Conservation (phyloP, 1,284 basidiomycete genomes). For the Singerocomus inundabilis region DNA sequence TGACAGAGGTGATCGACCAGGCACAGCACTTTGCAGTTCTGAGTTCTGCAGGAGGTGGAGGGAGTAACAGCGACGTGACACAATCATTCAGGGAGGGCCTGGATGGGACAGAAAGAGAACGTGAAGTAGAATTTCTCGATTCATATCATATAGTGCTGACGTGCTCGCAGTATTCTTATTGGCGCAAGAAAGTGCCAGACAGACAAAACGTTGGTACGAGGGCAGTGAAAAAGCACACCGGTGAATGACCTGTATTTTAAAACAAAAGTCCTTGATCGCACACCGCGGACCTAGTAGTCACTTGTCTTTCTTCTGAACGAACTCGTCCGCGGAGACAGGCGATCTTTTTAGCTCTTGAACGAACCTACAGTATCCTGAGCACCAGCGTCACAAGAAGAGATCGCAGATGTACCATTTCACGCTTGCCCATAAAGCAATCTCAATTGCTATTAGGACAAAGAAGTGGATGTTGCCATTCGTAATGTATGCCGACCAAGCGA, state of each 20-base stretch:
- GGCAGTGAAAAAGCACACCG: slow-evolving; percentile 54
- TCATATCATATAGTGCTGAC: slow-evolving; percentile 3
- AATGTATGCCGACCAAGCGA: slow-evolving; percentile 51
- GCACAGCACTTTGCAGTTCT: slow-evolving; percentile 86
- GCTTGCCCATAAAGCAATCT: slow-evolving; percentile 68
- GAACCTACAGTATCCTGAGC: slow-evolving; percentile 41
- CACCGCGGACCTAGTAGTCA: slow-evolving; percentile 15
- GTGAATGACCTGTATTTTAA: slow-evolving; percentile 28
- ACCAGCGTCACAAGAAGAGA: not conserved
- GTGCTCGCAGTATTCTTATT: slow-evolving; percentile 68
- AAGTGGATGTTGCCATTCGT: slow-evolving; percentile 65
- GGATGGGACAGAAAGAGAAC: slow-evolving; percentile 82
- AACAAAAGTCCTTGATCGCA: not conserved
- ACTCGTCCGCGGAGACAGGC: slow-evolving; percentile 19
- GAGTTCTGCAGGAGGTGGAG: slow-evolving; percentile 53
- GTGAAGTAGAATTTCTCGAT: slow-evolving; percentile 44
- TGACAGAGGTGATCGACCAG: slow-evolving; percentile 83
- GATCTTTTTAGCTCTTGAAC: slow-evolving; percentile 48
- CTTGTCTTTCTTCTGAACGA: slow-evolving; percentile 27
- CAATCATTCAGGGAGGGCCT: slow-evolving; percentile 85
- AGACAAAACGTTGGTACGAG: slow-evolving; percentile 83
- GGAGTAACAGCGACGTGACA: slow-evolving; percentile 55
- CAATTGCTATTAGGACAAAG: slow-evolving; percentile 59
- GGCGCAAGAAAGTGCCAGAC: slow-evolving; percentile 77
- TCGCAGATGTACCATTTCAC: slow-evolving; percentile 63